These are phyloP conservation scores for Candida jianshihensis DNA, from an alignment of 805 yeast genomes.

Conservation along the genomic window DNA sequence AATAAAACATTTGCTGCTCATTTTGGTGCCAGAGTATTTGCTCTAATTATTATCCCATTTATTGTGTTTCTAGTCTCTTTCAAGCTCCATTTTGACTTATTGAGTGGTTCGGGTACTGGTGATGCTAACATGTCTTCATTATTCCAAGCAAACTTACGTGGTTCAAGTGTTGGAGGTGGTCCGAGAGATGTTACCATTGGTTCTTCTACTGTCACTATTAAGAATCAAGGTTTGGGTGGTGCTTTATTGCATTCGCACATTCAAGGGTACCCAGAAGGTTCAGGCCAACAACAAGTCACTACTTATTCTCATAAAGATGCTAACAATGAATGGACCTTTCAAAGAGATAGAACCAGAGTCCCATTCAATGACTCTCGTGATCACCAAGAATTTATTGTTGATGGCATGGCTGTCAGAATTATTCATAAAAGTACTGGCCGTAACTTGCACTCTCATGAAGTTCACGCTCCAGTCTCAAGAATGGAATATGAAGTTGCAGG, in stretches of 20 bases:
- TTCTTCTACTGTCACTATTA: conserved; percentile 36
- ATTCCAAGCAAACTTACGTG: conserved; percentile 71
- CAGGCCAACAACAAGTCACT: conserved; percentile 72
- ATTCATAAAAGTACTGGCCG: conserved; percentile 55
- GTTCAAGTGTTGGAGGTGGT: conserved; percentile 55
- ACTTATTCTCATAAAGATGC: conserved; percentile 71
- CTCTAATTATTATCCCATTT: conserved; percentile 60
- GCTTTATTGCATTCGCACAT: conserved; percentile 70
- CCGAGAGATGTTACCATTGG: conserved; percentile 64
- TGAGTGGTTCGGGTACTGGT: conserved; percentile 76
- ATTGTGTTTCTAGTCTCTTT: conserved; percentile 57
- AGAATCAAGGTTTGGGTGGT: conserved; percentile 69
- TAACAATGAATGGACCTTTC: conserved; percentile 64
- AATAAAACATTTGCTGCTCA: conserved; percentile 46
- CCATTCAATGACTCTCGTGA: conserved; percentile 28
- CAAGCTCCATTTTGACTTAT: conserved; percentile 68
- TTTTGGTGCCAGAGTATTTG: conserved; percentile 60
- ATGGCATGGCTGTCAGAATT: conserved; percentile 58
- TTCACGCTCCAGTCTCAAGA: conserved; percentile 55
- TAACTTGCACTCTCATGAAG: conserved; percentile 66
- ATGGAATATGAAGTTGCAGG: conserved; percentile 60
- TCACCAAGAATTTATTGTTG: conserved; percentile 29
- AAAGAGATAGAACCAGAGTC: conserved; percentile 36
- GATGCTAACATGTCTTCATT: conserved; percentile 73
- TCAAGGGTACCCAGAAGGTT: conserved; percentile 69